Conservation (phyloP, 768 basidiomycete species). For the Pulveroboletus sp. region DNA sequence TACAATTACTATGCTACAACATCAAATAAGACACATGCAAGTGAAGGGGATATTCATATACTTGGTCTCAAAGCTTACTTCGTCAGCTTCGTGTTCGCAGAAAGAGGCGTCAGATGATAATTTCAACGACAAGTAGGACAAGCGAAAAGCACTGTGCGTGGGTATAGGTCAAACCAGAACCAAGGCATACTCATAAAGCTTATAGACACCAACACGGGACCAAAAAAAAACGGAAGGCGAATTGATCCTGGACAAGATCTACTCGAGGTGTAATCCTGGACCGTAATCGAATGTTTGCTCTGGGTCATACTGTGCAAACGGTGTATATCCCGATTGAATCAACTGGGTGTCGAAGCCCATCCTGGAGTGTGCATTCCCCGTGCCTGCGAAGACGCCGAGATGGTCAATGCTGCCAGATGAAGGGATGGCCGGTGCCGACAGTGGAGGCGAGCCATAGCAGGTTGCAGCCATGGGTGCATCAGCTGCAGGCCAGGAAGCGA, state of each 20-base stretch:
- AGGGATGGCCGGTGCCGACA: constrained; percentile 35
- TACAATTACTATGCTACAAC: constrained; percentile 26
- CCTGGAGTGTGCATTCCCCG: constrained; percentile 35
- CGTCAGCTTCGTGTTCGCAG: constrained; percentile 1
- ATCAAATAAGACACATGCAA: constrained; percentile 8
- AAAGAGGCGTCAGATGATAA: constrained; percentile 5
- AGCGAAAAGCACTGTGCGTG: background rate
- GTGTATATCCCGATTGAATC: constrained; percentile 25
- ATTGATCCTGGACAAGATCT: constrained; percentile 3
- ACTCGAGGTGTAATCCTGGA: constrained; percentile 23
- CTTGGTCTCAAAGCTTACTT: constrained; percentile 9
- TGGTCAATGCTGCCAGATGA: constrained; percentile 33
- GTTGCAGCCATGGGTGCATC: constrained; percentile 16
- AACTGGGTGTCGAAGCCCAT: constrained; percentile 20
- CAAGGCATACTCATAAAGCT: constrained; percentile 10
- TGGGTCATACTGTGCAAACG: constrained; percentile 26
- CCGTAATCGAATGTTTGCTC: constrained; percentile 30
- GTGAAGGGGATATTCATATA: background rate
- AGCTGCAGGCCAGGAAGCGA: constrained; percentile 25
- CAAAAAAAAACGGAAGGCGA: background rate
- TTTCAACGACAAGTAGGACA: background rate
- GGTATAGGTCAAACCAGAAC: constrained; percentile 17
- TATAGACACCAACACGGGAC: constrained; percentile 1
- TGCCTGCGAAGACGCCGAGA: constrained; percentile 56
- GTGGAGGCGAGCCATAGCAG: constrained; percentile 30